Percentiles rank a stretch among this genome's conserved stretches.
phyloP scores from a whole-genome alignment of 2,329 filamentous ascomycete genomes.

The Pseudogymnoascus sp. region DNA sequence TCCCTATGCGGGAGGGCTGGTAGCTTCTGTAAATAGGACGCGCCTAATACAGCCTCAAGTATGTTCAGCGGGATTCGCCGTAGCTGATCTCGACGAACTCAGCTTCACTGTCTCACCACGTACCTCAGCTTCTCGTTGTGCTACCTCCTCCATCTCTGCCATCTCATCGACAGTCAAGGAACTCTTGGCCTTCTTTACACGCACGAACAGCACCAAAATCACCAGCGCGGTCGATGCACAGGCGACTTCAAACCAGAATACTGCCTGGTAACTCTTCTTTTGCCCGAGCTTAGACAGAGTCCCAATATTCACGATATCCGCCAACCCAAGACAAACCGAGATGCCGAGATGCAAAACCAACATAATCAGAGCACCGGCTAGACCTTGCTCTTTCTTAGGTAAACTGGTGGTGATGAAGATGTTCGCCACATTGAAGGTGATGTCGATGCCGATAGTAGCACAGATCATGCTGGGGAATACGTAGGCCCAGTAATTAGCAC shows the following conservation, averaged over 20 bases:
- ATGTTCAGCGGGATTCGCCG: background rate
- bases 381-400: constrained; percentile 58
- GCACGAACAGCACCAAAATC: constrained; percentile 45
- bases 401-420: constrained; percentile 71
- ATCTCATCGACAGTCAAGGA: constrained; percentile 52
- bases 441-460: constrained; percentile 65
- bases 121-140: background rate
- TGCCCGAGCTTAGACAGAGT: constrained; percentile 31
- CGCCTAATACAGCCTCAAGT: background rate
- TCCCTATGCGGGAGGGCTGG: background rate
- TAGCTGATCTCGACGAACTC: background rate
- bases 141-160: constrained; percentile 21
- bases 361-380: constrained; percentile 66
- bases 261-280: constrained; percentile 52
- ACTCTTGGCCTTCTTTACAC: constrained; percentile 46
- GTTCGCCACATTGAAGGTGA: constrained; percentile 67
- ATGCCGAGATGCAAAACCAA: constrained; percentile 65
- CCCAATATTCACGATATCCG: constrained; percentile 53
- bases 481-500: constrained; percentile 53
- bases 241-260: constrained; percentile 59
- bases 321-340: constrained; percentile 63
- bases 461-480: constrained; percentile 65
- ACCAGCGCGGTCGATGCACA: constrained; percentile 43
- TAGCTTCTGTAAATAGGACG: background rate
- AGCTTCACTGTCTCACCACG: background rate